Conservation (phyloP, 2,329 filamentous ascomycete species). For the Onygenales sp. region DNA sequence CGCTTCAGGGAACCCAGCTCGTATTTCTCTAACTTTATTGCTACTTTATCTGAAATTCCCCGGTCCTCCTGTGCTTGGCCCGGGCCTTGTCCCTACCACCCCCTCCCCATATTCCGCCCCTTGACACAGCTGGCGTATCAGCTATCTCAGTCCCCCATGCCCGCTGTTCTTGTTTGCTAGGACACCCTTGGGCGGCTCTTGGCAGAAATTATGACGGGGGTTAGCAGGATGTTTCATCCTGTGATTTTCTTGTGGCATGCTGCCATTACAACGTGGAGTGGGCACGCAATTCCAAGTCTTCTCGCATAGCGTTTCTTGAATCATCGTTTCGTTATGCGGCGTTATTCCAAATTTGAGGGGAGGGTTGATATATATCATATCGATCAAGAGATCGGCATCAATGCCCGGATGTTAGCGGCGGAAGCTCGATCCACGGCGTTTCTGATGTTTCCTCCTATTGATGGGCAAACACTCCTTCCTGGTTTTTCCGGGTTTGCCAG, state of each 20-base stretch:
- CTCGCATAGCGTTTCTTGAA: background rate
- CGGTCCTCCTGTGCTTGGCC: background rate
- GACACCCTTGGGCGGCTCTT: background rate
- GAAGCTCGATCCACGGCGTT: background rate
- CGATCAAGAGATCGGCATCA: background rate
- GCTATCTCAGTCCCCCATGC: background rate
- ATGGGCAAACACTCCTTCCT: background rate
- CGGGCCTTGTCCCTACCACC: background rate
- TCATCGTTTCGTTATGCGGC: background rate
- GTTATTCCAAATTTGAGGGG: background rate
- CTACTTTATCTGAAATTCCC: background rate
- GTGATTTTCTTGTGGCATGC: background rate
- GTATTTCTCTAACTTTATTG: background rate
- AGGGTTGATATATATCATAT: background rate
- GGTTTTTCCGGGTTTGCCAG: background rate
- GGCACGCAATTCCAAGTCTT: background rate
- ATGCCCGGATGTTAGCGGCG: background rate
- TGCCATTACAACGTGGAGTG: background rate
- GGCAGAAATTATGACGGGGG: no score
- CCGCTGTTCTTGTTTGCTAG: background rate
- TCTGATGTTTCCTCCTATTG: background rate
- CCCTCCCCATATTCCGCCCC: background rate
- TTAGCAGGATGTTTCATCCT: no score
- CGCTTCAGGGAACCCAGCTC: background rate
- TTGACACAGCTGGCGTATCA: background rate